Conservation (phyloP, 2,329 filamentous ascomycete genomes). For the Geosmithia flava region DNA sequence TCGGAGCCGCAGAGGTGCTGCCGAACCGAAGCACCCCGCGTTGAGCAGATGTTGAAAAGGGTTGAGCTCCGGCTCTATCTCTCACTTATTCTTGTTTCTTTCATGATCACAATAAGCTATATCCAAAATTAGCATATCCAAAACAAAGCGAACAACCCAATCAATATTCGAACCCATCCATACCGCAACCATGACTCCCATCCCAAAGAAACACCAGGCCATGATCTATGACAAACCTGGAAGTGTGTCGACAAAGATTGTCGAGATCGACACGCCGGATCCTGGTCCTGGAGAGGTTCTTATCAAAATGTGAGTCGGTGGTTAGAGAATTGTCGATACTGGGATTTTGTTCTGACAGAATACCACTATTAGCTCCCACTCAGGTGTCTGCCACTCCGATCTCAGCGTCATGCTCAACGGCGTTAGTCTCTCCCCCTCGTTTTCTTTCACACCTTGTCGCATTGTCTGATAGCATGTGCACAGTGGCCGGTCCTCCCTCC, state of each 20-base stretch:
- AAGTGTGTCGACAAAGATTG: constrained; percentile 4
- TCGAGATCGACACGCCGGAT: constrained; percentile 9
- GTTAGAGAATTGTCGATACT: not conserved
- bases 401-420: constrained; percentile 1
- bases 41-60: not conserved
- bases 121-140: not conserved
- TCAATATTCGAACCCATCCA: not conserved
- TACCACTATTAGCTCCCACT: not conserved
- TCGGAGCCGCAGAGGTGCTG: not conserved
- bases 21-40: not conserved
- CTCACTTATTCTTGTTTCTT: not conserved
- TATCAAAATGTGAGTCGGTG: constrained; percentile 8
- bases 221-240: constrained; percentile 2
- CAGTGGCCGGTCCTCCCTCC: not conserved
- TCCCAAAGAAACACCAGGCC: constrained; percentile 1
- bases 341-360: not conserved
- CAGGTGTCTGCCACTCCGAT: constrained; percentile 4
- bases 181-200: not conserved
- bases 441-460: not conserved
- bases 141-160: not conserved
- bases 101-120: not conserved
- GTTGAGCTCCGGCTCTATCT: not conserved
- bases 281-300: constrained; percentile 10
- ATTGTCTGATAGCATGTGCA: not conserved
- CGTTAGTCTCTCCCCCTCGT: not conserved